A percentile compares a stretch with the other conserved stretches of the same genome.
These are phyloP conservation scores for Cenchrus fungigraminus DNA, from an alignment of 176 grass and related monocot species.

Conservation along the genomic window DNA sequence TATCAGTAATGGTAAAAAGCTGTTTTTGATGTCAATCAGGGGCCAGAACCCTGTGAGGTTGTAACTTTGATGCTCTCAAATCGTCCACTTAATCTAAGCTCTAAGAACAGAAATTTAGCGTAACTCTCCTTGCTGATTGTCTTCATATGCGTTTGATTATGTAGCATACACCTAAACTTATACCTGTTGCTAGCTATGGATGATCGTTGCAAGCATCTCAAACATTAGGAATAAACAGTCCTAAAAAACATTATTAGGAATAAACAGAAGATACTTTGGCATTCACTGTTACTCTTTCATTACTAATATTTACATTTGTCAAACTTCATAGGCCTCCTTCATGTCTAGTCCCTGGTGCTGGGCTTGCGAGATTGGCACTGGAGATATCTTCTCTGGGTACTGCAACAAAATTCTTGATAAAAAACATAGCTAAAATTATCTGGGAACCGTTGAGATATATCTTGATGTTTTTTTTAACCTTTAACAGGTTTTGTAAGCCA, in stretches of 20 bases:
- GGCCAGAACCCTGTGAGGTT: constrained; percentile 32
- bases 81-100: constrained; percentile 18
- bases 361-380: constrained; percentile 89
- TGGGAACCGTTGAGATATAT: neutral
- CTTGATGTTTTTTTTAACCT: constrained; percentile 23
- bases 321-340: constrained; percentile 72
- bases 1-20: neutral
- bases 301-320: constrained; percentile 37
- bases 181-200: neutral
- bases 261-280: constrained; percentile 14
- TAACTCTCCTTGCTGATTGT: constrained; percentile 26
- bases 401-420: constrained; percentile 20
- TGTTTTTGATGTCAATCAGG: constrained; percentile 15
- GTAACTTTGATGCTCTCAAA: neutral
- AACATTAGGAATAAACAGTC: constrained; percentile 24
- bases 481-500: constrained; percentile 92
- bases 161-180: constrained; percentile 16
- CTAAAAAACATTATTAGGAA: constrained; percentile 7
- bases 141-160: constrained; percentile 24
- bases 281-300: constrained; percentile 17
- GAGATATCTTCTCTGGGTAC: constrained; percentile 95
- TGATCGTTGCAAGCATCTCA: constrained; percentile 21
- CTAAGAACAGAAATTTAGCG: neutral
- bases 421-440: constrained; percentile 1
- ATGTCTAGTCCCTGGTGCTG: constrained; percentile 98